Evolutionary conservation across 2,329 filamentous ascomycete genomes (phyloP).

Genomic region (Colletotrichum musicola): DNA sequence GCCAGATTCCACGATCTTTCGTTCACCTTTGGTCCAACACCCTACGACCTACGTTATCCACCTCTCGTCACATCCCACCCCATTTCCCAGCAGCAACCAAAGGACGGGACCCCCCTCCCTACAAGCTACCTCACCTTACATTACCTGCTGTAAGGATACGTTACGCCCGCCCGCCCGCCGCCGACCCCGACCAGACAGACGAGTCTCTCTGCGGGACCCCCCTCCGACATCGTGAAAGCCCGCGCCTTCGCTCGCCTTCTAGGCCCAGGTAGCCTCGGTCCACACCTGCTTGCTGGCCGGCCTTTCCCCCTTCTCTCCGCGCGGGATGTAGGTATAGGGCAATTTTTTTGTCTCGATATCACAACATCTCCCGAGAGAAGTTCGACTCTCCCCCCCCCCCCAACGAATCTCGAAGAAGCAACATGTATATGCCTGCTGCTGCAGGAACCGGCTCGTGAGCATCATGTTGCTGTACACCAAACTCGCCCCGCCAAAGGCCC

Average conservation of each 20-base stretch:
- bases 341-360: slow-evolving; percentile 18
- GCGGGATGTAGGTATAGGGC: slow-evolving; percentile 34
- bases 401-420: slow-evolving; percentile 13
- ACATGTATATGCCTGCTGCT: slow-evolving; percentile 35
- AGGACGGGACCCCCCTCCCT: slow-evolving; percentile 16
- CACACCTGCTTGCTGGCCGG: slow-evolving; percentile 22
- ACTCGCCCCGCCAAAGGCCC: slow-evolving; percentile 67
- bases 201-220: slow-evolving; percentile 28
- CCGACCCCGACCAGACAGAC: slow-evolving; percentile 17
- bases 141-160: slow-evolving; percentile 4
- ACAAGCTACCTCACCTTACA: slow-evolving; percentile 16
- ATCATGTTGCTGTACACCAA: slow-evolving; percentile 71
- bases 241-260: slow-evolving; percentile 33
- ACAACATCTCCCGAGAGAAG: slow-evolving; percentile 26
- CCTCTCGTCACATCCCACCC: slow-evolving; percentile 22
- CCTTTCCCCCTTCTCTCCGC: slow-evolving; percentile 21
- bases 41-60: slow-evolving; percentile 15
- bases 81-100: slow-evolving; percentile 18
- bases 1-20: slow-evolving; percentile 24
- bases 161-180: slow-evolving; percentile 18
- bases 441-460: slow-evolving; percentile 37
- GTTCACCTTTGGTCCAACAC: neutral
- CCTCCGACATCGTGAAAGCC: slow-evolving; percentile 36
- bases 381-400: slow-evolving; percentile 3
- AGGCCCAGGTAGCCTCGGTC: slow-evolving; percentile 35